These are phyloP conservation scores for Coprinopsis sp. DNA, from an alignment of 768 basidiomycete genomes.

Conservation along the genomic window DNA sequence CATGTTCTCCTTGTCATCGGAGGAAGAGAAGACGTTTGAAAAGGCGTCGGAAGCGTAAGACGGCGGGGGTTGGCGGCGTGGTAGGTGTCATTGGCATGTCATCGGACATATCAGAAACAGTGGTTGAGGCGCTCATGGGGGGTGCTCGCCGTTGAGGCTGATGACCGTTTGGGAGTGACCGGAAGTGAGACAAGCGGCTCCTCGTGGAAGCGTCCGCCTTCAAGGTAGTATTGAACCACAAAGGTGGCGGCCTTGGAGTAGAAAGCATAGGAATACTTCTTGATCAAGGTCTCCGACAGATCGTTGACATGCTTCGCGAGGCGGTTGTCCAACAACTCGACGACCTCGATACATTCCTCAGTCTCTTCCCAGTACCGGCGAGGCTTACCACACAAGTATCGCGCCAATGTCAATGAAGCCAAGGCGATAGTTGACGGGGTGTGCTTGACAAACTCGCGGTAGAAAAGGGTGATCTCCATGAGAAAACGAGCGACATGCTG, in stretches of 20 bases:
- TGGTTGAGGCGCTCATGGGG: slow-evolving; percentile 58
- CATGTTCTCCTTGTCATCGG: slow-evolving; percentile 81
- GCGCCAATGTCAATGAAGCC: slow-evolving; percentile 85
- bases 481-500: slow-evolving; percentile 96
- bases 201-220: slow-evolving; percentile 70
- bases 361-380: slow-evolving; percentile 82
- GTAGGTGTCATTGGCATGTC: slow-evolving; percentile 83
- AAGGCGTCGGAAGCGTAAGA: slow-evolving; percentile 58
- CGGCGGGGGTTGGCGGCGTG: slow-evolving; percentile 40
- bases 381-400: slow-evolving; percentile 79
- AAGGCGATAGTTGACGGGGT: slow-evolving; percentile 82
- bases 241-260: slow-evolving; percentile 94
- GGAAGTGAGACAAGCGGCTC: slow-evolving; percentile 49
- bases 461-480: slow-evolving; percentile 99
- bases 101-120: slow-evolving; percentile 71
- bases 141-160: slow-evolving; percentile 61
- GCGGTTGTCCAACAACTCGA: slow-evolving; percentile 80
- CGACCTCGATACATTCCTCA: slow-evolving; percentile 76
- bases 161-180: slow-evolving; percentile 58
- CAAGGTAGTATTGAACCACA: slow-evolving; percentile 90
- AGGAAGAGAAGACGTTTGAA: slow-evolving; percentile 40
- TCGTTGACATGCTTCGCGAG: slow-evolving; percentile 87
- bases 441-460: slow-evolving; percentile 89
- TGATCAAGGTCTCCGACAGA: slow-evolving; percentile 91
- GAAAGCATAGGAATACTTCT: slow-evolving; percentile 97